Evolutionary conservation across 2,329 filamentous ascomycete genomes (phyloP).

Genomic region (Hypoxylon sp.): DNA sequence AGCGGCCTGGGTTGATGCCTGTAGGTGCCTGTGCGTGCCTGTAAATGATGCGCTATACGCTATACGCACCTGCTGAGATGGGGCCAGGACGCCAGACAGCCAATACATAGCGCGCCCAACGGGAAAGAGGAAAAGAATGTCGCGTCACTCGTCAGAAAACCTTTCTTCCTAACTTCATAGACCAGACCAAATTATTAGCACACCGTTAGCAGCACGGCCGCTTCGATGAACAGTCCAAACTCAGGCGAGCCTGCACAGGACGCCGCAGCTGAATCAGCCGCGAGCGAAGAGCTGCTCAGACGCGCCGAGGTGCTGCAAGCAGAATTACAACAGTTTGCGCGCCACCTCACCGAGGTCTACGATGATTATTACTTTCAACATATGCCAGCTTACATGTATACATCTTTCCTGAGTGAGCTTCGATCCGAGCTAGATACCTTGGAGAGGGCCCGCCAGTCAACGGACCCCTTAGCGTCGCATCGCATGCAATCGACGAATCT

Average conservation of each 20-base stretch:
- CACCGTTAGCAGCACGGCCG: background rate
- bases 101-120: too few relatives aligned
- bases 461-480: constrained; percentile 35
- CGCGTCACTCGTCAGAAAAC: background rate
- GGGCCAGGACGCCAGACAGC: too few relatives aligned
- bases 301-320: constrained; percentile 34
- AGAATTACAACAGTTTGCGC: constrained; percentile 38
- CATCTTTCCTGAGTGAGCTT: constrained; percentile 36
- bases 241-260: constrained; percentile 9
- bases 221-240: background rate
- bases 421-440: constrained; percentile 36
- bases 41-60: too few relatives aligned
- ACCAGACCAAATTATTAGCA: too few relatives aligned
- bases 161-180: background rate
- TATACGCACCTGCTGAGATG: too few relatives aligned
- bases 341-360: constrained; percentile 39
- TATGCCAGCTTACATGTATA: constrained; percentile 39
- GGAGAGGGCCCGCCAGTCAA: constrained; percentile 20
- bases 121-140: background rate
- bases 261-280: constrained; percentile 7
- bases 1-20: too few relatives aligned
- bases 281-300: constrained; percentile 16
- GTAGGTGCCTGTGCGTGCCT: too few relatives aligned
- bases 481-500: constrained; percentile 42
- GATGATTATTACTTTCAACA: constrained; percentile 43